Conservation (phyloP, 2,329 filamentous ascomycete genomes). For the Cladobotryum mycophilum region DNA sequence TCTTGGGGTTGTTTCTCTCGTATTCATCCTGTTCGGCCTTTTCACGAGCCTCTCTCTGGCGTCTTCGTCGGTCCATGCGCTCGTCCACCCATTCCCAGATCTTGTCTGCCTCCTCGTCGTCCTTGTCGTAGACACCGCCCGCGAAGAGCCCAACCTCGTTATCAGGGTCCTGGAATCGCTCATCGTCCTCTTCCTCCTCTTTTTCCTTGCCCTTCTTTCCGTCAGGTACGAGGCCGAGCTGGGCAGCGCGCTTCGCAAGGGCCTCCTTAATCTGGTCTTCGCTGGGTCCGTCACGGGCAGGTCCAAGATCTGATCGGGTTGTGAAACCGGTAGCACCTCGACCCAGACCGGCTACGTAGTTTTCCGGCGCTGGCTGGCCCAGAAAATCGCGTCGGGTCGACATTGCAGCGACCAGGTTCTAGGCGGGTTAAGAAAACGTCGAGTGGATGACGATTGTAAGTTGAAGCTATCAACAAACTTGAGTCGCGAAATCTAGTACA, state of each 20-base stretch:
- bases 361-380: constrained; percentile 76
- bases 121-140: constrained; percentile 90
- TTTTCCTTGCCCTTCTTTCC: constrained; percentile 67
- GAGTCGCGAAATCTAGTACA: constrained; percentile 4
- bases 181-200: constrained; percentile 66
- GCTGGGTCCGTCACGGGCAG: constrained; percentile 88
- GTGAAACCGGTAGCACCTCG: constrained; percentile 98
- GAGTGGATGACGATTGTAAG: neutral
- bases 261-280: constrained; percentile 98
- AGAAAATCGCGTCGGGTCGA: constrained; percentile 73
- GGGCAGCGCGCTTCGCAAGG: constrained; percentile 84
- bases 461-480: constrained; percentile 1
- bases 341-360: constrained; percentile 92
- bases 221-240: constrained; percentile 64
- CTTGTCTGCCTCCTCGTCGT: constrained; percentile 94
- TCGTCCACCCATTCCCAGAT: constrained; percentile 96
- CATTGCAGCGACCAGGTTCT: constrained; percentile 32
- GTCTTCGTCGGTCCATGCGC: constrained; percentile 88
- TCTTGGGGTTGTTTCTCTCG: constrained; percentile 96
- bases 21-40: constrained; percentile 87
- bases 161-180: constrained; percentile 89
- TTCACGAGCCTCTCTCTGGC: constrained; percentile 92
- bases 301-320: constrained; percentile 91
- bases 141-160: constrained; percentile 96
- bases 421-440: neutral